Base-by-base conservation (phyloP, 805 yeast species). In the Wickerhamomyces kurtzmanii region DNA sequence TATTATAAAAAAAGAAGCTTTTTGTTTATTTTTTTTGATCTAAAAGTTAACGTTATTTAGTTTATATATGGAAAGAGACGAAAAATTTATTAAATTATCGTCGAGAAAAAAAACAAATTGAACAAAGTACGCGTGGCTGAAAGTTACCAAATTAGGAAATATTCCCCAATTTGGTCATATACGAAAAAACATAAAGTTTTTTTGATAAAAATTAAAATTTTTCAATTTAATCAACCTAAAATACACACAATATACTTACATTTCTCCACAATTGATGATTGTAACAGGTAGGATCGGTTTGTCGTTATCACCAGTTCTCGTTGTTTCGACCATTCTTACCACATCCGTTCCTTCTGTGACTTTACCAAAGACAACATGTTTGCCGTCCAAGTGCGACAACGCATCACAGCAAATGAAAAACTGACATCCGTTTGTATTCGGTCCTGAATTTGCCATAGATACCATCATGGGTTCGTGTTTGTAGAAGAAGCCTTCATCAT, bases 361-460 rank as follows among this genome's bases (percentile, higher is more conserved):
- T 20, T 45, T 40, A 1, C 73, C 73, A 42, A 68, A 66, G 1
- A 68, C 72, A 8, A 65, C 71, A 34, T 67, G 70, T 35, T 57
- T 62, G 1, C 61, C 61, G 37, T 67, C 66, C 27, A 67, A 42
- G 35, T 57, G 59, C 15, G 55, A 51, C 27, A 51, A 40, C 4
- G 47, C 46, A 1, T 38, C 47, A 18, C 49, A 37, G 24, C 58
- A 56, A 27, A 65, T 48, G 53, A 62, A 62, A 43, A 70, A 57
- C 35, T 63, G 70, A 16, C 61, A 61, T 15, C 70, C 68, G 38
- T 65, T 65, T 11, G 68, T 55, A 37, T 64, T 47, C 2, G 62
- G 56, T 2, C 71, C 70, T 5, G 61, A 43, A 31, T 59, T 59
- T 37, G 64, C 64, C 63, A 59, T 57, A 2, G 58, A 40, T 9